phyloP scores from a whole-genome alignment of 2,329 filamentous ascomycete species.

The Epichloe sylvatica region DNA sequence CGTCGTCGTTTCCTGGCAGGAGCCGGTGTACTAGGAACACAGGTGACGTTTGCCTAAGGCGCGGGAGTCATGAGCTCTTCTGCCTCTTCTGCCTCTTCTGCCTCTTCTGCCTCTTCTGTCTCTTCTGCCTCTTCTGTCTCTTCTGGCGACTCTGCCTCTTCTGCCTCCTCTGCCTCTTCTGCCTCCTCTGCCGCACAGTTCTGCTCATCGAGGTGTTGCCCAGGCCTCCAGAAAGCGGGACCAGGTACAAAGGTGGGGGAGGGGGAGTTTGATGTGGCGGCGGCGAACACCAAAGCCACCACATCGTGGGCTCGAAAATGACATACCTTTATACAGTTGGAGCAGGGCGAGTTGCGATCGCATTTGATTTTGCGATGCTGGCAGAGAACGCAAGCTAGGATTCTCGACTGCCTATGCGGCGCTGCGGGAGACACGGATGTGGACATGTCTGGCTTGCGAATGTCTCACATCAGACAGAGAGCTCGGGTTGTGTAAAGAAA shows the following conservation, averaged over 20 bases:
- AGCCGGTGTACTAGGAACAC: slow-evolving; percentile 45
- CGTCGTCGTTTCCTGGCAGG: slow-evolving; percentile 44
- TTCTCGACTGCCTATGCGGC: slow-evolving; percentile 27
- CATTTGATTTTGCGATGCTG: slow-evolving; percentile 51
- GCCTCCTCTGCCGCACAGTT: not conserved
- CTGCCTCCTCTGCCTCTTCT: too few species aligned
- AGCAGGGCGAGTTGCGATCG: slow-evolving; percentile 43
- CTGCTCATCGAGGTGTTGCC: not conserved
- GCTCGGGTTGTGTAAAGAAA: not conserved
- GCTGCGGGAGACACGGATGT: slow-evolving; percentile 12
- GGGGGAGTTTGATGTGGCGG: not conserved
- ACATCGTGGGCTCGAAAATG: not conserved
- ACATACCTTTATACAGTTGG: slow-evolving; percentile 45
- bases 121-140: too few species aligned
- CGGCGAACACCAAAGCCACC: not conserved
- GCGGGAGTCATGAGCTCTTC: slow-evolving; percentile 4
- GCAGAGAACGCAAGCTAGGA: slow-evolving; percentile 42
- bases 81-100: not conserved
- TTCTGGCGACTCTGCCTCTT: too few species aligned
- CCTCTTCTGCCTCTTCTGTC: too few species aligned
- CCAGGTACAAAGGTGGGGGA: not conserved
- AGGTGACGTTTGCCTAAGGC: slow-evolving; percentile 41
- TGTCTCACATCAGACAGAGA: slow-evolving; percentile 16
- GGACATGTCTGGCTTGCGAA: slow-evolving; percentile 17
- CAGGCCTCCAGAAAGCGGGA: slow-evolving; percentile 1